Conservation (phyloP, 139 green algal genomes). For the Haematococcus sp. region DNA sequence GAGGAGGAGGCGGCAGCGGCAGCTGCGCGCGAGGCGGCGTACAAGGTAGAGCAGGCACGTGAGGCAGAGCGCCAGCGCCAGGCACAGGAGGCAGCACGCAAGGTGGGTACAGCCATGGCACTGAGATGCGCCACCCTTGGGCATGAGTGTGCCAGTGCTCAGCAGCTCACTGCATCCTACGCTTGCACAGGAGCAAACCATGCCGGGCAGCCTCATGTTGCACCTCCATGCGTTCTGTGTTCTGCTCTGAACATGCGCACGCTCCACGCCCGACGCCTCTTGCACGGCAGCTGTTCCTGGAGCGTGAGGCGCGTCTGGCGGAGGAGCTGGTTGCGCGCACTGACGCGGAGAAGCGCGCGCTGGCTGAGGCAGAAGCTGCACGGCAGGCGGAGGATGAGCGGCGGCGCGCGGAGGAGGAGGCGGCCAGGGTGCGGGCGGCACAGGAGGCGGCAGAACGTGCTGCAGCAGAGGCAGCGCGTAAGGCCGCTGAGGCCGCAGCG, state of each 20-base stretch:
- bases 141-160: background rate
- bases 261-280: no score
- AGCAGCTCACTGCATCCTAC: no score
- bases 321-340: slow-evolving; percentile 33
- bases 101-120: no score
- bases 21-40: slow-evolving; percentile 13
- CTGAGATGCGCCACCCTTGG: no score
- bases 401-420: slow-evolving; percentile 13
- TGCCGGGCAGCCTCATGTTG: background rate
- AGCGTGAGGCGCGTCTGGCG: slow-evolving; percentile 16
- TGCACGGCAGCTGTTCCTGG: slow-evolving; percentile 1
- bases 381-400: slow-evolving; percentile 18
- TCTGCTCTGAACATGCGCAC: no score
- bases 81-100: slow-evolving; percentile 23
- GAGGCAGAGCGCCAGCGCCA: slow-evolving; percentile 10
- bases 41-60: slow-evolving; percentile 10
- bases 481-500: background rate
- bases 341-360: slow-evolving; percentile 21
- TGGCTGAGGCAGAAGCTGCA: slow-evolving; percentile 25
- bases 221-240: background rate
- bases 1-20: slow-evolving; percentile 17
- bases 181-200: no score
- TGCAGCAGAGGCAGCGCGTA: background rate
- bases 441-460: background rate
- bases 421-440: background rate